Base-by-base conservation (phyloP, 202 grass and related monocot species). In the Setaria italica region DNA sequence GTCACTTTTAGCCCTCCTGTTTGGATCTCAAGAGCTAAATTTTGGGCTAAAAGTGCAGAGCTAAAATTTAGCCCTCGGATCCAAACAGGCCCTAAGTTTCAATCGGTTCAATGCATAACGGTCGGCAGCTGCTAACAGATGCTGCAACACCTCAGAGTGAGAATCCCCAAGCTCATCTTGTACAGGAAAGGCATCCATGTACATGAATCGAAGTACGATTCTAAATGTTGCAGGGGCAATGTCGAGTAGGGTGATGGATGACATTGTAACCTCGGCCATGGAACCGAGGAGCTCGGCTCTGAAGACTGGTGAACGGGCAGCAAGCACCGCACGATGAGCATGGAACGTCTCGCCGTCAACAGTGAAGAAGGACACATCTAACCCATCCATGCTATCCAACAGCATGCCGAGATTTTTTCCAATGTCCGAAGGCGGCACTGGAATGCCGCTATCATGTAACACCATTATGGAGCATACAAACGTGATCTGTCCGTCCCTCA, bases 171-270 rank as follows among this genome's bases (percentile, higher is more conserved):
- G 42, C 41, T 74, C 65, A 0, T 65, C 14, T 13, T 67, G 49
- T 3, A 16, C 20, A 0, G 30, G 63, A 42, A 88, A 69, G 2
- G n/a, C 32, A 41, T 88, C 86, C 0, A 64, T 90, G 51, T 90
- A 90, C 16, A 86, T 78, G 46, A 82, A 90, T 48, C 57, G 53
- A 13, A 90, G 84, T 20, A 89, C 4, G 29, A 29, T n/a, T 5
- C 16, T 32, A 17, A 90, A 90, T 2, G 69, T 20, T 14, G 46
- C 65, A 0, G 78, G 17, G 16, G 32, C 11, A 1, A 90, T 86
- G 2, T 82, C 83, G 0, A 57, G 66, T 2, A 86, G 48, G 0
- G 59, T 34, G 53, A 90, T 87, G 63, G 29, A 67, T 25, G 47
- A n/a, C 82, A 71, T 64, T 20, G 17, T 56, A 4, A 39, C 66